These are phyloP conservation scores for Penicillium sp. DNA, from an alignment of 2,329 filamentous ascomycete species.

Conservation along the genomic window DNA sequence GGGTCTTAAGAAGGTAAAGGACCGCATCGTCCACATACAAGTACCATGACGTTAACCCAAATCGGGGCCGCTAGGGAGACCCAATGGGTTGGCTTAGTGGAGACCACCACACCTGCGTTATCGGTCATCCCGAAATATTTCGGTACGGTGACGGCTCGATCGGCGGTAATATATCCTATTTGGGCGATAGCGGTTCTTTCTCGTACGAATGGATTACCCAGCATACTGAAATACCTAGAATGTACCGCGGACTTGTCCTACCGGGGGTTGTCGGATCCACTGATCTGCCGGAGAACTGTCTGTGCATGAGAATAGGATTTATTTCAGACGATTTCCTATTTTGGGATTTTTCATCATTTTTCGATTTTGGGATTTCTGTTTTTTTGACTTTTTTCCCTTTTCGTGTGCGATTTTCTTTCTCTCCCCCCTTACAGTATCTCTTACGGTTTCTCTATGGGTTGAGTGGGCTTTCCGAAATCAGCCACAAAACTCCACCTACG, in stretches of 20 bases:
- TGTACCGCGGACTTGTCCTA: neutral
- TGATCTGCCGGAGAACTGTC: slow-evolving; percentile 15
- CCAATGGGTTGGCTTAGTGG: neutral
- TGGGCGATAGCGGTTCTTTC: slow-evolving; percentile 3
- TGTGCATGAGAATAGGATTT: slow-evolving; percentile 4
- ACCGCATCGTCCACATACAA: neutral
- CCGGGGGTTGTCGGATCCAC: slow-evolving; percentile 11
- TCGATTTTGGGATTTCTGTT: neutral
- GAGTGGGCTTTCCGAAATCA: slow-evolving; percentile 12
- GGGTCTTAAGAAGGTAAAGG: slow-evolving; percentile 13
- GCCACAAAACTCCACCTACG: slow-evolving; percentile 10
- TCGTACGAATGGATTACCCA: neutral
- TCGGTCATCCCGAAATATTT: slow-evolving; percentile 6
- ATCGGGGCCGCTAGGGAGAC: neutral
- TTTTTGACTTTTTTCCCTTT: neutral
- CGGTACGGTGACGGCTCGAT: slow-evolving; percentile 1
- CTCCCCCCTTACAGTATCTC: neutral
- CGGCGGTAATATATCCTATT: slow-evolving; percentile 2
- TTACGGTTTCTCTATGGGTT: slow-evolving; percentile 4
- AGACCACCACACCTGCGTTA: neutral
- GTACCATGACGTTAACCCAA: slow-evolving; percentile 4
- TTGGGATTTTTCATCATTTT: neutral
- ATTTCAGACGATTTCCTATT: neutral
- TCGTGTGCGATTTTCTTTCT: neutral
- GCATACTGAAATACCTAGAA: neutral